phyloP scores from a whole-genome alignment of 2,329 filamentous ascomycete genomes.

The Aspergillus puulaauensis region DNA sequence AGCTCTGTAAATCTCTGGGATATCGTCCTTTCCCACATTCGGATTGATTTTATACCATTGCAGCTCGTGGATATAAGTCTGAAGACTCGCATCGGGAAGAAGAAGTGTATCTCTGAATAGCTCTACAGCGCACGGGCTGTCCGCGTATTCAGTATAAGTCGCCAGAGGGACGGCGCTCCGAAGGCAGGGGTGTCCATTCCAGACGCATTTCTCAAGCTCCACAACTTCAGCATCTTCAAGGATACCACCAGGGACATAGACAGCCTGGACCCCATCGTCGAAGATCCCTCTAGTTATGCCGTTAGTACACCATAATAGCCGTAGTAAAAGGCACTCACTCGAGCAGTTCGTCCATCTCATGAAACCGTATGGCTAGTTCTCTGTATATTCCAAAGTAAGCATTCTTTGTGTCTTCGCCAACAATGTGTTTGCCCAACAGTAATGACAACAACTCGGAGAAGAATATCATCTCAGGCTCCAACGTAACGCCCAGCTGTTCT shows the following conservation, averaged over 20 bases:
- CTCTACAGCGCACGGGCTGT: not conserved
- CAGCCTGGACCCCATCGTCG: not conserved
- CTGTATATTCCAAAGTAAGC: not conserved
- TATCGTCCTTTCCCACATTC: not conserved
- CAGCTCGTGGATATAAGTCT: not conserved
- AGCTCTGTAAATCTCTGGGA: not conserved
- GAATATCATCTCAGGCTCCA: not conserved
- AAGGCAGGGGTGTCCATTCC: constrained; percentile 2
- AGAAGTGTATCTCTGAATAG: constrained; percentile 1
- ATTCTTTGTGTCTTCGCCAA: not conserved
- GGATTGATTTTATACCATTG: not conserved
- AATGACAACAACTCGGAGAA: not conserved
- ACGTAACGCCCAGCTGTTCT: not conserved
- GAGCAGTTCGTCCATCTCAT: not conserved
- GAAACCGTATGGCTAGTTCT: not conserved
- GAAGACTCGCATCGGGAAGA: not conserved
- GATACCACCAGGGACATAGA: not conserved
- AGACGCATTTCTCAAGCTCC: not conserved
- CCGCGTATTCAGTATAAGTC: not conserved
- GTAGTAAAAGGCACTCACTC: not conserved
- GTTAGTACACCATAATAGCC: not conserved
- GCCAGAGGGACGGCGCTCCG: not conserved
- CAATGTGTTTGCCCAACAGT: not conserved
- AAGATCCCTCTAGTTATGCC: not conserved
- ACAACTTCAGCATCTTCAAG: too few species aligned